A percentile compares a stretch with the other conserved stretches of the same genome.
Evolutionary conservation across 305 asterid genomes (phyloP).

Genomic region (Euphrasia arctica): DNA sequence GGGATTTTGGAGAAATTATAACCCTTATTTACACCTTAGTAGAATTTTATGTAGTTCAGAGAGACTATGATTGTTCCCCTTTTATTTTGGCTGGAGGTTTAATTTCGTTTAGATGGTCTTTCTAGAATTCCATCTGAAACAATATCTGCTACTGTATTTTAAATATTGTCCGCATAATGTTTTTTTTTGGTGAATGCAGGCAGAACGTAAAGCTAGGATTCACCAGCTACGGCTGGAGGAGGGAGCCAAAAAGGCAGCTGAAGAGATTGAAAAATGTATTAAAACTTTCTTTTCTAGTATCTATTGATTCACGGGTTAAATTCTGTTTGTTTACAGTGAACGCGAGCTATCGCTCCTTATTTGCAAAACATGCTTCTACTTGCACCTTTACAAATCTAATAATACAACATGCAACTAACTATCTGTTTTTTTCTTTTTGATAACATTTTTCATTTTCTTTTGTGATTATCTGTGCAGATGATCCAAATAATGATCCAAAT

Average conservation of each 20-base stretch:
- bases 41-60: neutral
- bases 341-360: neutral
- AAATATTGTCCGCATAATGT: neutral
- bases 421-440: constrained; percentile 17
- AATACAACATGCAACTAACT: neutral
- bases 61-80: neutral
- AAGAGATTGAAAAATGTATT: constrained; percentile 84
- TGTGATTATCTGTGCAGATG: constrained; percentile 52
- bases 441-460: constrained; percentile 10
- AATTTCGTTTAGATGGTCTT: neutral
- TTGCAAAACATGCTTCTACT: constrained; percentile 12
- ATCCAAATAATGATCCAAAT: constrained; percentile 76
- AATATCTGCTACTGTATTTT: neutral
- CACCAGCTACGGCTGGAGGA: constrained; percentile 80
- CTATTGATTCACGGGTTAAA: constrained; percentile 1
- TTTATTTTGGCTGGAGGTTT: neutral
- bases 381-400: neutral
- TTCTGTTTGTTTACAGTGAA: constrained; percentile 13
- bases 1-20: neutral
- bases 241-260: constrained; percentile 90
- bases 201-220: constrained; percentile 81
- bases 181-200: constrained; percentile 35
- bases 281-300: constrained; percentile 10
- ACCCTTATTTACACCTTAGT: neutral
- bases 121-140: neutral